These are phyloP conservation scores for Arctostaphylos glauca DNA, from an alignment of 148 eudicot species.

Conservation along the genomic window DNA sequence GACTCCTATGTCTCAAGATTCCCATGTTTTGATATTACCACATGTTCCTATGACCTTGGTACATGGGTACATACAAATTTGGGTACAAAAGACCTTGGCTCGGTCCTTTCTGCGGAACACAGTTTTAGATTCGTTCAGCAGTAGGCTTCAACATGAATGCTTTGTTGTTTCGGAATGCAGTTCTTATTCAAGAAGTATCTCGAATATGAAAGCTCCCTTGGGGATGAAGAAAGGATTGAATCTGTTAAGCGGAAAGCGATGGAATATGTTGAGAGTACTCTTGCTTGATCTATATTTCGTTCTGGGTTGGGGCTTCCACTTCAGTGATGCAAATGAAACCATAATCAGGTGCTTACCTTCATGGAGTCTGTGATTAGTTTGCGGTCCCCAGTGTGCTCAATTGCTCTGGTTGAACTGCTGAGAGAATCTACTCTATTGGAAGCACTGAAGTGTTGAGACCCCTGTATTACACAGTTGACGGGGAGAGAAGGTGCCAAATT, in stretches of 20 bases:
- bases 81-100: not conserved
- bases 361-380: not conserved
- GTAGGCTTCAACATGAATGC: not conserved
- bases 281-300: conserved; percentile 17
- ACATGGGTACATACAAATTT: not conserved
- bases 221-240: conserved; percentile 61
- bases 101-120: conserved; percentile 13
- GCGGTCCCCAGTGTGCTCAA: not conserved
- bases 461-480: not conserved
- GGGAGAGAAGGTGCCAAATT: not conserved
- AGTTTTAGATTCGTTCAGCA: not conserved
- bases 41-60: not conserved
- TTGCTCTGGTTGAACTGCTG: not conserved
- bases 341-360: not conserved
- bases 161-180: conserved; percentile 38
- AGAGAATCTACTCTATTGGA: not conserved
- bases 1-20: not conserved
- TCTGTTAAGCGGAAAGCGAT: conserved; percentile 62
- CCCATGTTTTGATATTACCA: not conserved
- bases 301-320: not conserved
- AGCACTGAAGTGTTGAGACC: not conserved
- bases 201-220: conserved; percentile 62
- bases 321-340: conserved; percentile 2
- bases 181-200: conserved; percentile 81
- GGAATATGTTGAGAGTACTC: conserved; percentile 50